Conservation (phyloP, 2,329 filamentous ascomycete genomes). For the Fusarium caatingaense region DNA sequence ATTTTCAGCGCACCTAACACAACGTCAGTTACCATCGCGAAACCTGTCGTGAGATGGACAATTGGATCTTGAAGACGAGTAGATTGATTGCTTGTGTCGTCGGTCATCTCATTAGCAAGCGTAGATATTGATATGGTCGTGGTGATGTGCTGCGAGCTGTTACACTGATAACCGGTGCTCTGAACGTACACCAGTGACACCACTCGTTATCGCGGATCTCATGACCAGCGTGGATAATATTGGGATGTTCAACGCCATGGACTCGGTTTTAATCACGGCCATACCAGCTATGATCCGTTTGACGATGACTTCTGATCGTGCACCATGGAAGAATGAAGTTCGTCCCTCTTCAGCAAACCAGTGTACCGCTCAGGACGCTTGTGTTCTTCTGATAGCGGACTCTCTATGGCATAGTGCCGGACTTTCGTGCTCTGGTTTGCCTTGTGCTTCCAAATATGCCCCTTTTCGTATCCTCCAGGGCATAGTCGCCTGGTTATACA, state of each 20-base stretch:
- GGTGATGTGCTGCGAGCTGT: conserved; percentile 22
- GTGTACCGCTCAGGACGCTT: background rate
- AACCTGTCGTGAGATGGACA: background rate
- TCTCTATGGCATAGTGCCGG: background rate
- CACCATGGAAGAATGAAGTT: conserved; percentile 9
- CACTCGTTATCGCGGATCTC: background rate
- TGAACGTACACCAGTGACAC: conserved; percentile 11
- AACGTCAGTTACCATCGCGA: conserved; percentile 2
- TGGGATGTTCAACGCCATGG: conserved; percentile 11
- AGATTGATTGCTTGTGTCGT: background rate
- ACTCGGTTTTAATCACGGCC: conserved; percentile 12
- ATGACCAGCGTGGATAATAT: background rate
- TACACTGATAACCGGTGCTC: conserved; percentile 11
- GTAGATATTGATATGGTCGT: background rate
- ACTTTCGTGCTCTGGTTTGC: background rate
- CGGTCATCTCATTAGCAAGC: background rate
- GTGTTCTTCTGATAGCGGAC: conserved; percentile 15
- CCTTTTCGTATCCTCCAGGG: background rate
- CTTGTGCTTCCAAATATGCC: background rate
- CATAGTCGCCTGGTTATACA: conserved; percentile 19
- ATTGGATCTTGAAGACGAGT: background rate
- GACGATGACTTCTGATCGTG: conserved; percentile 12
- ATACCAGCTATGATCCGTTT: background rate
- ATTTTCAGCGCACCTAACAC: conserved; percentile 4
- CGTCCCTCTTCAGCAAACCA: background rate